Evolutionary conservation across 2,329 filamentous ascomycete species (phyloP).

Genomic region (Pyrenochaeta sp.): DNA sequence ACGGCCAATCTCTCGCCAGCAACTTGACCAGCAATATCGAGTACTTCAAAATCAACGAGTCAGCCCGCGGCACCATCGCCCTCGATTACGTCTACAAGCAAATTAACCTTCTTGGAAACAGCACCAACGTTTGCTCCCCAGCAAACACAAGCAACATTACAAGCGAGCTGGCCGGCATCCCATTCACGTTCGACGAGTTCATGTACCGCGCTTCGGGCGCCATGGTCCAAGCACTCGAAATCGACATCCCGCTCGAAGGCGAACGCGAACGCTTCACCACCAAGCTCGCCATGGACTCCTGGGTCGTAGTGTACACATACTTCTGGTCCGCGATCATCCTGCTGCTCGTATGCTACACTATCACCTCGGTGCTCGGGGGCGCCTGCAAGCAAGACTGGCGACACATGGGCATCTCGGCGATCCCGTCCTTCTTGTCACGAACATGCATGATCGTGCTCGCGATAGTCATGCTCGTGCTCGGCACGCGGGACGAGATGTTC

Average conservation of each 20-base stretch:
- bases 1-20: constrained; percentile 9
- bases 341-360: constrained; percentile 12
- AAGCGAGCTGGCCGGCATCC: constrained; percentile 2
- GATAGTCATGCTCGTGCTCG: constrained; percentile 6
- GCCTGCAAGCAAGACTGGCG: neutral
- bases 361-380: constrained; percentile 15
- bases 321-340: constrained; percentile 18
- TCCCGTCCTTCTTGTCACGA: constrained; percentile 1
- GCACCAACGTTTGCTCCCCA: constrained; percentile 12
- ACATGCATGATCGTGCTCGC: constrained; percentile 6
- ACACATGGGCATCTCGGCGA: neutral
- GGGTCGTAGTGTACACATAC: constrained; percentile 19
- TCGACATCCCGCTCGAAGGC: constrained; percentile 7
- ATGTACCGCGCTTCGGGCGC: constrained; percentile 1
- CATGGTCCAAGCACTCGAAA: constrained; percentile 13
- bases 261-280: neutral
- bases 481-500: constrained; percentile 1
- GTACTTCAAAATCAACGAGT: constrained; percentile 20
- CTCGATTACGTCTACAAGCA: constrained; percentile 9
- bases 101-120: constrained; percentile 17
- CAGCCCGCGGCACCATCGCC: constrained; percentile 1
- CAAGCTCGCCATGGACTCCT: constrained; percentile 6
- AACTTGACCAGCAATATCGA: constrained; percentile 13
- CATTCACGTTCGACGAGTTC: constrained; percentile 4
- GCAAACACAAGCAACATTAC: constrained; percentile 4